Evolutionary conservation across 257 asterid species (phyloP).

Genomic region (Solanum lignicaule): DNA sequence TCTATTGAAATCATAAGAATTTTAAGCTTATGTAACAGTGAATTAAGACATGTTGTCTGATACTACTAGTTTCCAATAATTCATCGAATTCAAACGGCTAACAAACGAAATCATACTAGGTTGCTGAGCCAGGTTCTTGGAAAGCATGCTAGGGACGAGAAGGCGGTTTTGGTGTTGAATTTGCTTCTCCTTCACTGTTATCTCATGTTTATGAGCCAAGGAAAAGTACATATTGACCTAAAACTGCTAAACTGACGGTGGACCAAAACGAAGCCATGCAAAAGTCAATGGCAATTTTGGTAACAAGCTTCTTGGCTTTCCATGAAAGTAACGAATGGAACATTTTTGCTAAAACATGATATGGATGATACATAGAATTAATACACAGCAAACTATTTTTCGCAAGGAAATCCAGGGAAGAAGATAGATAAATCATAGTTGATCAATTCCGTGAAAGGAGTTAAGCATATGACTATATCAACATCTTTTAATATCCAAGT

Average conservation of each 20-base stretch:
- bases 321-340: background rate
- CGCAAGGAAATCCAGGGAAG: background rate
- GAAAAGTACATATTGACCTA: background rate
- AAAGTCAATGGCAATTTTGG: background rate
- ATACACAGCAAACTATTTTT: background rate
- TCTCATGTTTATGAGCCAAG: background rate
- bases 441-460: background rate
- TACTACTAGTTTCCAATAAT: background rate
- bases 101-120: background rate
- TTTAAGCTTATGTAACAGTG: background rate
- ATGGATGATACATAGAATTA: background rate
- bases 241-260: background rate
- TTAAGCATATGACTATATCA: background rate
- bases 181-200: background rate
- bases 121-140: background rate
- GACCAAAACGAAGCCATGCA: background rate
- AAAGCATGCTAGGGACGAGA: background rate
- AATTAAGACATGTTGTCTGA: background rate
- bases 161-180: background rate
- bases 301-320: background rate
- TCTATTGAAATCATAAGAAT: background rate
- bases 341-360: background rate
- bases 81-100: background rate
- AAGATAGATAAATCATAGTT: background rate
- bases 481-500: background rate